Percentiles rank a stretch among this genome's conserved stretches.
phyloP scores from a whole-genome alignment of 2,329 filamentous ascomycete genomes.

The Fusarium pseudocircinatum region DNA sequence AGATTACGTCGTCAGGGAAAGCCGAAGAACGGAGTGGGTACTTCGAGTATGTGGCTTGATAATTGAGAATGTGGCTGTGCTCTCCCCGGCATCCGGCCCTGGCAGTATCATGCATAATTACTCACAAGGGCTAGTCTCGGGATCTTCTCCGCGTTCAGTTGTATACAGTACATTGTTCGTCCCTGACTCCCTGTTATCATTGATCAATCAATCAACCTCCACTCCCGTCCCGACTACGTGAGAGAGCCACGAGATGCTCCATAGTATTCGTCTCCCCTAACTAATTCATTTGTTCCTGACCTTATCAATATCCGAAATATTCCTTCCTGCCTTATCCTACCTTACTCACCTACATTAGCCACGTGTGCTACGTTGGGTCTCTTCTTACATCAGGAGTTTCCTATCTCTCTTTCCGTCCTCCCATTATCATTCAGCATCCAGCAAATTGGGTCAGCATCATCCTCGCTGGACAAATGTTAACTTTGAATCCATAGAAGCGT shows the following conservation, averaged over 20 bases:
- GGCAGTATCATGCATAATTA: slow-evolving; percentile 7
- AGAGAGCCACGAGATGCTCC: slow-evolving; percentile 29
- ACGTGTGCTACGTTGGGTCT: slow-evolving; percentile 13
- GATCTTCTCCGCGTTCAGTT: slow-evolving; percentile 33
- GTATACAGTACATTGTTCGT: not conserved
- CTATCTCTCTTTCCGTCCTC: slow-evolving; percentile 15
- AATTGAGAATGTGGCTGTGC: not conserved
- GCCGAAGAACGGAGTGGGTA: slow-evolving; percentile 3
- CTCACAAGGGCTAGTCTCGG: slow-evolving; percentile 32
- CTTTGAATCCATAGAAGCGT: slow-evolving; percentile 11
- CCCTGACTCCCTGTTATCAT: not conserved
- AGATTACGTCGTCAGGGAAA: slow-evolving; percentile 39
- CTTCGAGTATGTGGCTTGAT: not conserved
- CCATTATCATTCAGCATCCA: not conserved
- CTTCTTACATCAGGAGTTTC: not conserved
- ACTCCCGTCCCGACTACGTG: not conserved
- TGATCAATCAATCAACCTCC: slow-evolving; percentile 4
- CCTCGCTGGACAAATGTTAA: slow-evolving; percentile 31
- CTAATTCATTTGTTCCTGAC: not conserved
- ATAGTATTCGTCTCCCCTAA: slow-evolving; percentile 1
- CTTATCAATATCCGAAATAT: slow-evolving; percentile 12
- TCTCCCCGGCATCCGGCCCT: slow-evolving; percentile 1
- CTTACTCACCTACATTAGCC: not conserved
- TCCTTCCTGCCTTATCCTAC: not conserved
- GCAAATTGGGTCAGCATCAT: slow-evolving; percentile 18